Evolutionary conservation across 1,139 yeast species (phyloP).

Genomic region (Magnusiomyces suaveolens): DNA sequence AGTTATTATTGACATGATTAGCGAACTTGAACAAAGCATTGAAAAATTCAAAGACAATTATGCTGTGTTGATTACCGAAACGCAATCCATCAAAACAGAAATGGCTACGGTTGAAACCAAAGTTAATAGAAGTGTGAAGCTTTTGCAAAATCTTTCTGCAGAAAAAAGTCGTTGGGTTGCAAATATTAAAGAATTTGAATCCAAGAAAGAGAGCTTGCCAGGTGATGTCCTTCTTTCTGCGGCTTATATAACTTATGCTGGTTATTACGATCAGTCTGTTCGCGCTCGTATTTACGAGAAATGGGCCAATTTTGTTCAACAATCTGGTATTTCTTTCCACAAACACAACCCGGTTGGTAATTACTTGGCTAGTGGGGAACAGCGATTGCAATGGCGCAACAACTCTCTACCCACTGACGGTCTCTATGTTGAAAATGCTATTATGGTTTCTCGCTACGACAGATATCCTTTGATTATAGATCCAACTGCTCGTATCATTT

Average conservation of each 20-base stretch:
- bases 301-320: conserved; percentile 39
- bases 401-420: conserved; percentile 49
- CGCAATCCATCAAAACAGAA: conserved; percentile 64
- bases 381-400: conserved; percentile 44
- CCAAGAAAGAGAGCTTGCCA: conserved; percentile 40
- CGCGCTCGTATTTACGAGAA: conserved; percentile 35
- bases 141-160: conserved; percentile 52
- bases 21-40: conserved; percentile 61
- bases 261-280: conserved; percentile 46
- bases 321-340: conserved; percentile 39
- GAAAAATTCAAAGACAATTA: conserved; percentile 59
- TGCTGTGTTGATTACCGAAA: conserved; percentile 63
- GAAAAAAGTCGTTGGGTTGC: conserved; percentile 74
- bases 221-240: conserved; percentile 63
- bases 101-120: conserved; percentile 54
- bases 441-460: conserved; percentile 38
- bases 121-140: conserved; percentile 51
- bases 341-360: conserved; percentile 30
- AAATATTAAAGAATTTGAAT: conserved; percentile 44
- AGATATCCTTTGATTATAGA: conserved; percentile 60
- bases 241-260: conserved; percentile 53
- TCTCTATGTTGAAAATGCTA: conserved; percentile 53
- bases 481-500: conserved; percentile 48
- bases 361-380: conserved; percentile 37
- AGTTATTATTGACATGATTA: conserved; percentile 75